Evolutionary conservation across 192 early-diverging fungal species (phyloP).

Genomic region (Hyaloraphidium curvatum): DNA sequence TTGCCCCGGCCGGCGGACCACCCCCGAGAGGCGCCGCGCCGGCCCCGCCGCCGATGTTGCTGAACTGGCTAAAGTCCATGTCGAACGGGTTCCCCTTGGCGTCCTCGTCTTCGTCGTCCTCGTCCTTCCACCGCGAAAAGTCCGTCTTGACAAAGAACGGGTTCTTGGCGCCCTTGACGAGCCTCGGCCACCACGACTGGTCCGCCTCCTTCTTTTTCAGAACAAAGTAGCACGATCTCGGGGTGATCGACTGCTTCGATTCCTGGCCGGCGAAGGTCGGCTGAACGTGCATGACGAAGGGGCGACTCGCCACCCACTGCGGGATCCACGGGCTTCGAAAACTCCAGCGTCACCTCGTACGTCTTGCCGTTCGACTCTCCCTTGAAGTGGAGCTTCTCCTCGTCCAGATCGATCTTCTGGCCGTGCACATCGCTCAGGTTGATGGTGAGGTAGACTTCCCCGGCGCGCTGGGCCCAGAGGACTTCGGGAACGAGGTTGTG

Average conservation of each 20-base stretch:
- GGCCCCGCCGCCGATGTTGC: background rate
- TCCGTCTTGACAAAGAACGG: conserved; percentile 72
- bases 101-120: conserved; percentile 75
- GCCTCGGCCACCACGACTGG: conserved; percentile 63
- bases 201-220: conserved; percentile 52
- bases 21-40: too few species aligned
- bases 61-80: conserved; percentile 2
- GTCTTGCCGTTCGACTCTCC: conserved; percentile 36
- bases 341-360: conserved; percentile 56
- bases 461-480: conserved; percentile 77
- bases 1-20: too few species aligned
- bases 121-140: conserved; percentile 77
- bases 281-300: background rate
- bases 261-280: background rate
- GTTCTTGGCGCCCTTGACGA: conserved; percentile 45
- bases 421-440: conserved; percentile 35
- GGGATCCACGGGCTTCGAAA: conserved; percentile 46
- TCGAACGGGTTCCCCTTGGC: background rate
- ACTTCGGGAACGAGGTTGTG: conserved; percentile 48
- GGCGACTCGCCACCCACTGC: conserved; percentile 28
- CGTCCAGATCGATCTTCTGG: conserved; percentile 24
- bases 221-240: conserved; percentile 42
- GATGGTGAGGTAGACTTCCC: conserved; percentile 67
- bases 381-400: conserved; percentile 37
- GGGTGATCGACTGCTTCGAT: conserved; percentile 41